phyloP scores from a whole-genome alignment of 2,329 filamentous ascomycete species.

The Fusarium nelsonii region DNA sequence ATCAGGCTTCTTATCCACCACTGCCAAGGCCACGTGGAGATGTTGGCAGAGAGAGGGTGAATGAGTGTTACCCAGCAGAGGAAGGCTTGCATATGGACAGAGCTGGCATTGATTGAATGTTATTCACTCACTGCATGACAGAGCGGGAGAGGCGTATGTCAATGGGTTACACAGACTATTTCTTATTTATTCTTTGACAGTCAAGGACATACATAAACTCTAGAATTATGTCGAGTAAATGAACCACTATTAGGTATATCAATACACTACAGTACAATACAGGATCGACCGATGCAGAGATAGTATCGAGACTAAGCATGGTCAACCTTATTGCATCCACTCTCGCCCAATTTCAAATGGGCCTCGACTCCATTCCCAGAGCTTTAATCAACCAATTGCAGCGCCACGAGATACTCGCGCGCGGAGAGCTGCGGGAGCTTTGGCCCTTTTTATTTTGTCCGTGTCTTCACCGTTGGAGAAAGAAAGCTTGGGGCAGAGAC shows the following conservation, averaged over 20 bases:
- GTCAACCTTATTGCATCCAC: conserved; percentile 37
- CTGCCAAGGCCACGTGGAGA: conserved; percentile 45
- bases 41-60: neutral
- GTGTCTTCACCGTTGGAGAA: conserved; percentile 14
- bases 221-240: neutral
- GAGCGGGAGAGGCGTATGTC: conserved; percentile 35
- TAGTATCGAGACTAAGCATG: conserved; percentile 33
- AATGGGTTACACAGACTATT: conserved; percentile 1
- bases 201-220: conserved; percentile 2
- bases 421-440: conserved; percentile 25
- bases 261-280: neutral
- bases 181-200: neutral
- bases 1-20: conserved; percentile 38
- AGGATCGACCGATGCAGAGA: conserved; percentile 38
- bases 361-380: conserved; percentile 16
- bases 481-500: conserved; percentile 19
- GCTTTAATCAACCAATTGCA: conserved; percentile 38
- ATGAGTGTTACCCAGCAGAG: conserved; percentile 4
- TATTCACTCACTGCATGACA: conserved; percentile 20
- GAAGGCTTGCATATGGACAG: conserved; percentile 21
- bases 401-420: conserved; percentile 24
- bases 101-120: neutral
- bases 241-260: neutral
- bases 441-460: conserved; percentile 12
- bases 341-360: conserved; percentile 43